These are phyloP conservation scores for Tothia fuscella DNA, from an alignment of 2,329 filamentous ascomycete species.

Conservation along the genomic window DNA sequence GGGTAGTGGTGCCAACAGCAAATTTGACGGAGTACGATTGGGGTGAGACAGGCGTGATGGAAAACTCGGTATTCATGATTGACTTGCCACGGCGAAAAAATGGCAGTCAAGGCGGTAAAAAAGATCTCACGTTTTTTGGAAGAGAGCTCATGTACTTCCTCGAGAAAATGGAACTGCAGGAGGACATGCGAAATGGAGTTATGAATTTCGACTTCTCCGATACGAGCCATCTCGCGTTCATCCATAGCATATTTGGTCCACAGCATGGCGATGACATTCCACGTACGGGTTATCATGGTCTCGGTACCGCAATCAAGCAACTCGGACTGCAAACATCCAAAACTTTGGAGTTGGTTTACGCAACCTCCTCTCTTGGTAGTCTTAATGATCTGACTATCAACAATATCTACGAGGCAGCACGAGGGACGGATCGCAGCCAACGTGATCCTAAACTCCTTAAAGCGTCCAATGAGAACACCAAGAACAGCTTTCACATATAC, in stretches of 20 bases:
- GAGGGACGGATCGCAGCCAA: constrained; percentile 28
- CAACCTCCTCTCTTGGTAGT: constrained; percentile 71
- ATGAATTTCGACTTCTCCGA: constrained; percentile 69
- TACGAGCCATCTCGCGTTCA: constrained; percentile 62
- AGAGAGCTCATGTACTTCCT: constrained; percentile 62
- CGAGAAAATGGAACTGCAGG: constrained; percentile 50
- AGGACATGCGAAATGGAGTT: constrained; percentile 55
- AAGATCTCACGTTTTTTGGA: constrained; percentile 46
- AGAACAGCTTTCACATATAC: constrained; percentile 57
- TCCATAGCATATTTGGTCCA: constrained; percentile 66
- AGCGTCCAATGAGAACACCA: not conserved
- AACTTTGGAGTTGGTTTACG: constrained; percentile 58
- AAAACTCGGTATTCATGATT: constrained; percentile 86
- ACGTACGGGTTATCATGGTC: constrained; percentile 59
- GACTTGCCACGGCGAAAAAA: constrained; percentile 57
- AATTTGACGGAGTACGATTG: constrained; percentile 82
- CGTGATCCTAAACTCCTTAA: constrained; percentile 1
- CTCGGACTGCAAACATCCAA: constrained; percentile 43
- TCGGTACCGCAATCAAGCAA: constrained; percentile 53
- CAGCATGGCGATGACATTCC: constrained; percentile 25
- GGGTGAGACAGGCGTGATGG: constrained; percentile 74
- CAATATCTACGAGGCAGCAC: constrained; percentile 45
- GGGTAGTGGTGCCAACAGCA: constrained; percentile 75
- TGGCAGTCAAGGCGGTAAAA: constrained; percentile 16
- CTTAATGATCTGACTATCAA: constrained; percentile 57